Percentiles rank a stretch among this genome's conserved stretches.
phyloP scores from a whole-genome alignment of 1,284 basidiomycete genomes.

The Ustilago curta region DNA sequence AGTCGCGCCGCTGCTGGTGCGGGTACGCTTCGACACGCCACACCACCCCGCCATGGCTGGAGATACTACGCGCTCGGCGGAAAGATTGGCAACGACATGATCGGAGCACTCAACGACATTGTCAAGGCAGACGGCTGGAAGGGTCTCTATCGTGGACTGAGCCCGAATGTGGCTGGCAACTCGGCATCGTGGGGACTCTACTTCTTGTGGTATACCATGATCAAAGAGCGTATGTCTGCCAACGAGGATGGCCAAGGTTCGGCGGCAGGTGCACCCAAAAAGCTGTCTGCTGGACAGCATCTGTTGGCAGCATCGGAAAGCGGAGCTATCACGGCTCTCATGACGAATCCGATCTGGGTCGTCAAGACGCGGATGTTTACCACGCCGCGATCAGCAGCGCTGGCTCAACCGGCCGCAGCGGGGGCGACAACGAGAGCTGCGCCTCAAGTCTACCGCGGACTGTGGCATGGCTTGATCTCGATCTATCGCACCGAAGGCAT shows the following conservation, averaged over 20 bases:
- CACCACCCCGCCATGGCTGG: conserved; percentile 27
- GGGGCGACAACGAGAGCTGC: conserved; percentile 8
- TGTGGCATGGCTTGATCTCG: conserved; percentile 56
- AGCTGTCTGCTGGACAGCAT: conserved; percentile 81
- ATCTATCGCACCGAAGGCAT: conserved; percentile 75
- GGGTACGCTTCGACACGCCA: conserved; percentile 8
- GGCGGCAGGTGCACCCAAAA: conserved; percentile 20
- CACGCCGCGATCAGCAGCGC: conserved; percentile 72
- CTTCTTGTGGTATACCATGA: conserved; percentile 97
- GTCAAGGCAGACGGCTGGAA: conserved; percentile 81
- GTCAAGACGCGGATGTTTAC: conserved; percentile 98
- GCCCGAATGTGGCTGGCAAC: conserved; percentile 92
- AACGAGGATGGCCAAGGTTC: conserved; percentile 19
- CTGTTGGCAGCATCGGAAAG: conserved; percentile 93
- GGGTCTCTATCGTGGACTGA: conserved; percentile 90
- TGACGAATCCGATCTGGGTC: conserved; percentile 99
- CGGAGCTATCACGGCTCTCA: conserved; percentile 87
- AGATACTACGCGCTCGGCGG: conserved; percentile 57
- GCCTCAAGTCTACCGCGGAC: conserved; percentile 54
- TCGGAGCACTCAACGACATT: conserved; percentile 78
- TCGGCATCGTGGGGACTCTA: conserved; percentile 98
- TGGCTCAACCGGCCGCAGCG: conserved; percentile 1
- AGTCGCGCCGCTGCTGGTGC: conserved; percentile 7
- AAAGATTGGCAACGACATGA: conserved; percentile 78
- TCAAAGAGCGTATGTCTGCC: conserved; percentile 76